phyloP scores from a whole-genome alignment of 306 rosid species.

The Gleditsia sinensis region DNA sequence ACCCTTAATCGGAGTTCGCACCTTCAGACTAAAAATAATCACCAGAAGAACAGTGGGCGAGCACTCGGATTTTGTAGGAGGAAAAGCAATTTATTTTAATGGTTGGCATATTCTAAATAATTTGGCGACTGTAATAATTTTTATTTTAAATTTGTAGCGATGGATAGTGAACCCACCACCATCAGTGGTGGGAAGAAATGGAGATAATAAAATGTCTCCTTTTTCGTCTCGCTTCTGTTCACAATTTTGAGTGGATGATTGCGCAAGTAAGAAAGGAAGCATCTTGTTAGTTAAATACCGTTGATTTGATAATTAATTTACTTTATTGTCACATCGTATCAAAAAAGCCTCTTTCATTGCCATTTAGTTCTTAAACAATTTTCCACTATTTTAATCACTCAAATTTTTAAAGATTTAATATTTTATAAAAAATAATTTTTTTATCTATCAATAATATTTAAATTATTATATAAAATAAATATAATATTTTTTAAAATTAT shows the following conservation, averaged over 20 bases:
- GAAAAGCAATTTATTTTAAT: no score
- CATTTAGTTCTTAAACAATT: not conserved
- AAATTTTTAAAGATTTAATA: no score
- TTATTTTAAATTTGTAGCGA: not conserved
- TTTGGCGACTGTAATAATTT: no score
- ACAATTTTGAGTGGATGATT: constrained; percentile 2
- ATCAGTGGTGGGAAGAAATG: not conserved
- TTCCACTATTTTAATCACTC: not conserved
- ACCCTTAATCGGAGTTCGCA: no score
- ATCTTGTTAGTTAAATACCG: constrained; percentile 13
- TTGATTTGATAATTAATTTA: constrained; percentile 27
- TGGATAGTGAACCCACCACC: not conserved
- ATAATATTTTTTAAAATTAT: no score
- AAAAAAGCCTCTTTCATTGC: not conserved
- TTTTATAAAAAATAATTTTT: no score
- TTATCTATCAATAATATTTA: no score
- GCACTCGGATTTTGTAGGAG: not conserved
- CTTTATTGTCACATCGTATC: constrained; percentile 8
- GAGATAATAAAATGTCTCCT: not conserved
- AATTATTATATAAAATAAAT: no score
- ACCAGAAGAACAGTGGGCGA: not conserved
- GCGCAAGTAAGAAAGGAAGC: not conserved
- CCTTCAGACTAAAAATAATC: not conserved
- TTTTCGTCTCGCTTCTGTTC: not conserved
- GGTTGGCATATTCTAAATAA: not conserved